These are phyloP conservation scores for Tylopilus felleus DNA, from an alignment of 768 basidiomycete species.

Conservation along the genomic window DNA sequence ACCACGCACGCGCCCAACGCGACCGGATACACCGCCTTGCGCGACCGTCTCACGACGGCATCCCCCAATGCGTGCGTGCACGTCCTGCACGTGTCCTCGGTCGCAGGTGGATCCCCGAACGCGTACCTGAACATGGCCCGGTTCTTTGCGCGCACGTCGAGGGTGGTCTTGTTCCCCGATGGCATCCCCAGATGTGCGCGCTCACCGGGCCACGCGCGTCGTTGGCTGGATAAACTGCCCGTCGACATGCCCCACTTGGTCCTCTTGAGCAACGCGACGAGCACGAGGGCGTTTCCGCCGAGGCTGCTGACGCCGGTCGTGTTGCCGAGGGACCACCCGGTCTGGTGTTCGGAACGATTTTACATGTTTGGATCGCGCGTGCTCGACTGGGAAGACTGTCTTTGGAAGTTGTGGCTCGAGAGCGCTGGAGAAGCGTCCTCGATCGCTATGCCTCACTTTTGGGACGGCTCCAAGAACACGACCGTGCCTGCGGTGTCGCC, in stretches of 20 bases:
- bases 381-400: conserved; percentile 60
- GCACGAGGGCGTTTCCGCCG: conserved; percentile 34
- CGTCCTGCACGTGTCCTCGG: conserved; percentile 41
- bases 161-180: conserved; percentile 52
- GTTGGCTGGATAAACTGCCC: conserved; percentile 15
- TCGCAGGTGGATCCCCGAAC: conserved; percentile 43
- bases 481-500: conserved; percentile 14
- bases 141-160: conserved; percentile 49
- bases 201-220: conserved; percentile 15
- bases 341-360: conserved; percentile 63
- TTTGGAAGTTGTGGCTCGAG: conserved; percentile 63
- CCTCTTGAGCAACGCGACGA: conserved; percentile 26
- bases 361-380: conserved; percentile 43
- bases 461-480: conserved; percentile 5
- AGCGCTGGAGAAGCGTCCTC: conserved; percentile 41
- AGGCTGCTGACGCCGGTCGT: conserved; percentile 45
- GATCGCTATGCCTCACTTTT: conserved; percentile 12
- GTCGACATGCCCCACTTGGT: conserved; percentile 19
- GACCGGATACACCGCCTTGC: conserved; percentile 20
- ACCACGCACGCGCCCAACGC: conserved; percentile 34
- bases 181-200: conserved; percentile 26
- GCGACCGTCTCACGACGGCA: conserved; percentile 8
- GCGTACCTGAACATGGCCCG: conserved; percentile 60
- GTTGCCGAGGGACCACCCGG: conserved; percentile 39
- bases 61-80: conserved; percentile 41